Evolutionary conservation across 202 grass and related monocot species (phyloP).

Genomic region (Setaria italica): DNA sequence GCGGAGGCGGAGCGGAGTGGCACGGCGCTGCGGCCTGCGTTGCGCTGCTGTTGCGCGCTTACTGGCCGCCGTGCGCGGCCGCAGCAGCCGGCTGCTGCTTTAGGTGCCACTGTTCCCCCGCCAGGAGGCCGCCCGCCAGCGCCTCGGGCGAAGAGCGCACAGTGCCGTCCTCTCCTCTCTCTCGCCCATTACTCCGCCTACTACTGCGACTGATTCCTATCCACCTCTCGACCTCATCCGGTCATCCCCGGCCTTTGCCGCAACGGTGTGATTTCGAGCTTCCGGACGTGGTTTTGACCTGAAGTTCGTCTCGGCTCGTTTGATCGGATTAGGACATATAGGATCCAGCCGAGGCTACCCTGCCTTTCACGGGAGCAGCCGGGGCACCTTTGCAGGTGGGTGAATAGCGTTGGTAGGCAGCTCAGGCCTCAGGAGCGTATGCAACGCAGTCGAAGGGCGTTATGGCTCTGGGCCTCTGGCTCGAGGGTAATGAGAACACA

Average conservation of each 20-base stretch:
- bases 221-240: neutral
- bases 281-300: neutral
- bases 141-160: slow-evolving; percentile 46
- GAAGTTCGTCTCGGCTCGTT: neutral
- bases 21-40: neutral
- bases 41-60: slow-evolving; percentile 12
- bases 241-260: neutral
- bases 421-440: neutral
- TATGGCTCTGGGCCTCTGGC: neutral
- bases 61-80: slow-evolving; percentile 50
- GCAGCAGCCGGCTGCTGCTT: slow-evolving; percentile 40
- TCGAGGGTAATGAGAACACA: neutral
- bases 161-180: neutral
- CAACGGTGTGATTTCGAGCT: neutral
- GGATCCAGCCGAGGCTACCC: neutral
- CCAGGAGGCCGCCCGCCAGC: slow-evolving; percentile 50
- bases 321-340: slow-evolving; percentile 1
- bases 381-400: slow-evolving; percentile 15
- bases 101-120: slow-evolving; percentile 55
- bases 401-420: neutral
- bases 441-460: neutral
- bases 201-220: neutral
- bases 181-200: neutral
- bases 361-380: neutral
- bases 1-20: neutral